These are phyloP conservation scores for Cyclocybe cylindracea DNA, from an alignment of 768 basidiomycete genomes.

Conservation along the genomic window DNA sequence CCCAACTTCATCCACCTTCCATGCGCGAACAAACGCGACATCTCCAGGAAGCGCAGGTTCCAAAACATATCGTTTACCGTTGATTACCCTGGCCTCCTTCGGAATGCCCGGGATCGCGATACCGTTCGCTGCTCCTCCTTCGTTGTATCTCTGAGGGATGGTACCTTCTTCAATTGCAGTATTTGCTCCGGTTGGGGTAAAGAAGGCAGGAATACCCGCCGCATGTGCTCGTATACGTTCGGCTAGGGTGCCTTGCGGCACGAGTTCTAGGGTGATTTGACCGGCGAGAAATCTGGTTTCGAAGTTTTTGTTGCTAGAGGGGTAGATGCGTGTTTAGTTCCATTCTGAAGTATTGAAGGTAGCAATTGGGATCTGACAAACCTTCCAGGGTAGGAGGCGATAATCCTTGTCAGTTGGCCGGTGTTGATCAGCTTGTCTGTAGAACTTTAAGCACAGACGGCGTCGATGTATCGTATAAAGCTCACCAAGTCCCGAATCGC, in stretches of 20 bases:
- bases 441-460: conserved; percentile 2
- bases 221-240: conserved; percentile 89
- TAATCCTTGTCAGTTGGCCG: conserved; percentile 78
- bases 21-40: conserved; percentile 84
- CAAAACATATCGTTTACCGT: conserved; percentile 79
- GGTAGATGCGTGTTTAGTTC: not conserved
- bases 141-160: conserved; percentile 79
- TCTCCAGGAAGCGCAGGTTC: conserved; percentile 81
- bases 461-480: not conserved
- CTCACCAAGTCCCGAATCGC: conserved; percentile 70
- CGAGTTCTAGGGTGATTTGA: conserved; percentile 81
- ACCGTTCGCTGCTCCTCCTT: conserved; percentile 70
- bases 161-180: conserved; percentile 81
- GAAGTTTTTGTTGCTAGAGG: conserved; percentile 80
- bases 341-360: not conserved
- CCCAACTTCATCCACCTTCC: conserved; percentile 91
- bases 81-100: conserved; percentile 77
- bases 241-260: conserved; percentile 89
- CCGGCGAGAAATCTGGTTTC: conserved; percentile 81
- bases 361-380: conserved; percentile 25
- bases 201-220: conserved; percentile 93
- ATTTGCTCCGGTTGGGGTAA: conserved; percentile 85
- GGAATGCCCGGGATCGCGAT: conserved; percentile 71
- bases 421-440: conserved; percentile 74
- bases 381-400: conserved; percentile 91